Evolutionary conservation across 805 yeast species (phyloP).

Genomic region (Tetrapisispora taiwanensis): DNA sequence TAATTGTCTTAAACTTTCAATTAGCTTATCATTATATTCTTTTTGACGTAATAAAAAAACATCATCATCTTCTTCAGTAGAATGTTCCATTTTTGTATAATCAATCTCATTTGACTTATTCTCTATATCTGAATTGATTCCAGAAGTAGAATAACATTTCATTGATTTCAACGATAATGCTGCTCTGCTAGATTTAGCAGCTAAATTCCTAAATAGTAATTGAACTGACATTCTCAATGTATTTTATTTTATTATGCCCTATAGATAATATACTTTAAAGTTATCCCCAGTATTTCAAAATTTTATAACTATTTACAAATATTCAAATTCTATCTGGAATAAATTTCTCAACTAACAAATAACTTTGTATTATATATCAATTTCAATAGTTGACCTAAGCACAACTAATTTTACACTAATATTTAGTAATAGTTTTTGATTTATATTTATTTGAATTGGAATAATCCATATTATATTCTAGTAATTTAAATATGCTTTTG

Average conservation of each 20-base stretch:
- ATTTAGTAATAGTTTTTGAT: too few species aligned
- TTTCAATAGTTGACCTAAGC: too few species aligned
- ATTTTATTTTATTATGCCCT: too few species aligned
- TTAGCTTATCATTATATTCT: slow-evolving; percentile 20
- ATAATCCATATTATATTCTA: too few species aligned
- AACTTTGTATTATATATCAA: too few species aligned
- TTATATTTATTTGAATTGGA: too few species aligned
- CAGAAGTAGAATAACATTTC: background rate
- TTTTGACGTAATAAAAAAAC: slow-evolving; percentile 18
- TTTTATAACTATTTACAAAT: too few species aligned
- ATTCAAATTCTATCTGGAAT: too few species aligned
- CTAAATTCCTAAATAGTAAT: background rate
- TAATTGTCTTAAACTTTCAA: slow-evolving; percentile 11
- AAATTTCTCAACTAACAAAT: too few species aligned
- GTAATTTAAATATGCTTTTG: too few species aligned
- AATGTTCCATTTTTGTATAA: background rate
- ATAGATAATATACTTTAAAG: background rate
- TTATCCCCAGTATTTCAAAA: too few species aligned
- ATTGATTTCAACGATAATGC: background rate
- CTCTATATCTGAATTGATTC: background rate
- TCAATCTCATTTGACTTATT: background rate
- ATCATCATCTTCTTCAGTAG: slow-evolving; percentile 12
- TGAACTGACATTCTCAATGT: background rate
- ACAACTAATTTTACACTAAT: too few species aligned
- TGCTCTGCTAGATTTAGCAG: background rate